Conservation (phyloP, 805 yeast species). For the Isabelozyma pseudorhagii region DNA sequence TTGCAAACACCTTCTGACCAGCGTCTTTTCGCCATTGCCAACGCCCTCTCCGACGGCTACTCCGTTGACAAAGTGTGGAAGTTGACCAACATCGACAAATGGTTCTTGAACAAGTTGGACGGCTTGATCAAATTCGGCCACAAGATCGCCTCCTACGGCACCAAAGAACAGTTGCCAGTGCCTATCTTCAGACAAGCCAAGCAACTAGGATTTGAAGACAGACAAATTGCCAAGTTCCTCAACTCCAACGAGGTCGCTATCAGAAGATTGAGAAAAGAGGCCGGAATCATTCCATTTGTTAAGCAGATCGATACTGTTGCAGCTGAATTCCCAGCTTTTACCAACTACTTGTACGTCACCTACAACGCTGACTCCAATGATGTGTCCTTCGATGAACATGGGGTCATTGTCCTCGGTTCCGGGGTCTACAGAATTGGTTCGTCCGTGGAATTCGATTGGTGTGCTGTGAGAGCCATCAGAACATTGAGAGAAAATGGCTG, state of each 20-base stretch:
- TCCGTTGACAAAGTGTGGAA: conserved; percentile 90
- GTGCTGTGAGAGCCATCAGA: conserved; percentile 96
- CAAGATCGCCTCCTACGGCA: conserved; percentile 53
- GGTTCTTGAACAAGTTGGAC: conserved; percentile 89
- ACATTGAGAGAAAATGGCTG: conserved; percentile 81
- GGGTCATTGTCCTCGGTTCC: conserved; percentile 93
- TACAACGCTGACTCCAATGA: conserved; percentile 90
- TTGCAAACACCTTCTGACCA: conserved; percentile 97
- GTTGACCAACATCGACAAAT: conserved; percentile 87
- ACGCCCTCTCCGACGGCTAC: conserved; percentile 86
- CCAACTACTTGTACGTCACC: conserved; percentile 92
- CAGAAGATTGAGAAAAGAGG: conserved; percentile 82
- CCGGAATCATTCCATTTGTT: conserved; percentile 85
- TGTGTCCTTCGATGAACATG: conserved; percentile 84
- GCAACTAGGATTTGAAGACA: conserved; percentile 94
- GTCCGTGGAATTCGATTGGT: conserved; percentile 98
- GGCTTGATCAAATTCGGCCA: conserved; percentile 71
- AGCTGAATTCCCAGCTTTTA: conserved; percentile 96
- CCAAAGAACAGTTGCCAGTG: conserved; percentile 61
- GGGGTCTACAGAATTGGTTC: conserved; percentile 99
- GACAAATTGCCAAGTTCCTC: conserved; percentile 88
- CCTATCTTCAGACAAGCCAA: conserved; percentile 76
- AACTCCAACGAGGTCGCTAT: conserved; percentile 90
- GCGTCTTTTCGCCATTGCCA: conserved; percentile 93
- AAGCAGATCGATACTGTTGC: conserved; percentile 98